A percentile compares a stretch with the other conserved stretches of the same genome.
phyloP scores from a whole-genome alignment of 83 land plant genomes.

The Diphasiastrum complanatum region DNA sequence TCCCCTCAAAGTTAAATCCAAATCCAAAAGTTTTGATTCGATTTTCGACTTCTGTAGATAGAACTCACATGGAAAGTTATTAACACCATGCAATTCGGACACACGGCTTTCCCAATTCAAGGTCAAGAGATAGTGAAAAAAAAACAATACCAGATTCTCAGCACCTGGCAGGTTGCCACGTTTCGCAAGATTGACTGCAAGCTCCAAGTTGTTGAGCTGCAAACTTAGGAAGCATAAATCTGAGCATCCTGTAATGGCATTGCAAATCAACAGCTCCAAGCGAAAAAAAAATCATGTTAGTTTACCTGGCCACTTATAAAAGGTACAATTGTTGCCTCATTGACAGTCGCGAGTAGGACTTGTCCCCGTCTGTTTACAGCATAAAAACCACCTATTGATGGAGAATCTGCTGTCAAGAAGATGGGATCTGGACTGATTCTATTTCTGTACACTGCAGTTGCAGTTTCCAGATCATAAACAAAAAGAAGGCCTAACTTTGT shows the following conservation, averaged over 20 bases:
- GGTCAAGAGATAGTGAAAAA: no score
- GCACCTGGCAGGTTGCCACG: conserved; percentile 97
- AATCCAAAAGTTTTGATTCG: no score
- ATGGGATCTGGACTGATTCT: conserved; percentile 97
- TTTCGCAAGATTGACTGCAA: conserved; percentile 96
- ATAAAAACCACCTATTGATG: conserved; percentile 85
- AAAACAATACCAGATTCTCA: conserved; percentile 68
- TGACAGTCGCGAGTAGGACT: conserved; percentile 93
- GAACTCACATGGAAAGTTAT: no score
- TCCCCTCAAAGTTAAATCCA: no score
- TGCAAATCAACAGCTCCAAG: background rate
- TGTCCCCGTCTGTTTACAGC: conserved; percentile 92
- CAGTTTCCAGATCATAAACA: conserved; percentile 95
- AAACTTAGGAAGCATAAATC: background rate
- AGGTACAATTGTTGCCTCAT: conserved; percentile 89
- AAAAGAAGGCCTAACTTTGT: conserved; percentile 95
- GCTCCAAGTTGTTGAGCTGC: conserved; percentile 91
- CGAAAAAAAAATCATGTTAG: background rate
- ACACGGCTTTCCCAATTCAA: no score
- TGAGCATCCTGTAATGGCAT: background rate
- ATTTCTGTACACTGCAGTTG: conserved; percentile 92
- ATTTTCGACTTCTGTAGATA: no score
- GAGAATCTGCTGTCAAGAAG: conserved; percentile 81
- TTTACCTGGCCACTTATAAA: conserved; percentile 86
- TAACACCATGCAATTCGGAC: no score